Evolutionary conservation across 1,284 basidiomycete species (phyloP).

Genomic region (Marasmius oreades): DNA sequence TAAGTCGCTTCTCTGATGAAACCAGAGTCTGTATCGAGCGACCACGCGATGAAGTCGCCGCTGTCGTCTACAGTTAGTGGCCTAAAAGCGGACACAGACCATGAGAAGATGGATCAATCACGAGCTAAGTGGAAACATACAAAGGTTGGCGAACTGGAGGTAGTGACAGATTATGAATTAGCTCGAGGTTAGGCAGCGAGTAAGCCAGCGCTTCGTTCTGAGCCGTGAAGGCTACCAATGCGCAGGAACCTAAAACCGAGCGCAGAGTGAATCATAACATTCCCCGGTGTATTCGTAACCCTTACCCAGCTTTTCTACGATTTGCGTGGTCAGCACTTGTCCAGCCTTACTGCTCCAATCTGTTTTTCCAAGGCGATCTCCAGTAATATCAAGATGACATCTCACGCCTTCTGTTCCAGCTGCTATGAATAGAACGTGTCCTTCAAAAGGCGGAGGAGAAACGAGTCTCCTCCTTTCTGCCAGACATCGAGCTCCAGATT

Average conservation of each 20-base stretch:
- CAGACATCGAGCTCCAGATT: slow-evolving; percentile 45
- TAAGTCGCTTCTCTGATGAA: slow-evolving; percentile 41
- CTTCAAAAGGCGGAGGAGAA: slow-evolving; percentile 23
- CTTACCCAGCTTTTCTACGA: slow-evolving; percentile 55
- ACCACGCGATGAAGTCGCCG: slow-evolving; percentile 56
- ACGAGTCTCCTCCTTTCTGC: slow-evolving; percentile 45
- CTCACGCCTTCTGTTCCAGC: slow-evolving; percentile 58
- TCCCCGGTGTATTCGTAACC: slow-evolving; percentile 2
- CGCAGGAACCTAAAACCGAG: slow-evolving; percentile 45
- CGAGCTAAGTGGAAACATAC: slow-evolving; percentile 31
- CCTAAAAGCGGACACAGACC: slow-evolving; percentile 26
- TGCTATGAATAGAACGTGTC: slow-evolving; percentile 44
- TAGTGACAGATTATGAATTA: slow-evolving; percentile 47
- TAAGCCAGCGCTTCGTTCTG: slow-evolving; percentile 55
- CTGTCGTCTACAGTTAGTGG: slow-evolving; percentile 47
- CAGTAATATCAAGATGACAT: slow-evolving; percentile 52
- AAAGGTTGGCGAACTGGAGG: slow-evolving; percentile 32
- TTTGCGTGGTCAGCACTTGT: slow-evolving; percentile 41
- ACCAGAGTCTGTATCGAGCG: slow-evolving; percentile 28
- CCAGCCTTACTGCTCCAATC: slow-evolving; percentile 58
- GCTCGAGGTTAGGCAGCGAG: slow-evolving; percentile 65
- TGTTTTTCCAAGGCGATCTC: slow-evolving; percentile 52
- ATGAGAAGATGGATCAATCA: neutral
- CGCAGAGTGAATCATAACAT: neutral
- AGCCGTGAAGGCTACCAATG: slow-evolving; percentile 63